Conservation (phyloP, 148 eudicot species). For the Rhododendron ferrugineum region DNA sequence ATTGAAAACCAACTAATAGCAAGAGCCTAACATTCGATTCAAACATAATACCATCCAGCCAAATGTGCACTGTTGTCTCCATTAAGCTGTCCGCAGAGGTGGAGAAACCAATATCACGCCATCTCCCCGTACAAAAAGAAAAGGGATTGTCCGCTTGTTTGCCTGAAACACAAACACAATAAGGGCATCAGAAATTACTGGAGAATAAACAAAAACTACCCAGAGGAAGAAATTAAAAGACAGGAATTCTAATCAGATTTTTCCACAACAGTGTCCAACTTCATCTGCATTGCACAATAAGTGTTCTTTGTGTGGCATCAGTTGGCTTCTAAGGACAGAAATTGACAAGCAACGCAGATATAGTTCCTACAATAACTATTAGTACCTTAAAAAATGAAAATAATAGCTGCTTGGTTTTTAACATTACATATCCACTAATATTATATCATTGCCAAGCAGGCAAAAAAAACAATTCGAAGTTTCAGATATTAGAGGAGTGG, state of each 20-base stretch:
- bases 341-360: not conserved
- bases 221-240: not conserved
- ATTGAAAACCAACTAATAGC: not conserved
- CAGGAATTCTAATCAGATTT: no score
- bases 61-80: not conserved
- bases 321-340: not conserved
- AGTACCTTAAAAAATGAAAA: not conserved
- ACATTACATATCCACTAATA: not conserved
- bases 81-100: conserved; percentile 10
- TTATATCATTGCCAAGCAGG: not conserved
- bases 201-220: no score
- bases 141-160: conserved; percentile 11
- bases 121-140: conserved; percentile 11
- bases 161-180: not conserved
- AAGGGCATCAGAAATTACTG: not conserved
- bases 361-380: not conserved
- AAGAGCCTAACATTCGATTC: not conserved
- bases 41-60: not conserved
- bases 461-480: not conserved
- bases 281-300: not conserved
- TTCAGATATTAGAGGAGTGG: not conserved
- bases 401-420: not conserved
- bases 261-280: not conserved
- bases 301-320: not conserved
- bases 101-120: conserved; percentile 12